Percentiles rank a stretch among this genome's conserved stretches.
These are phyloP conservation scores for Hypoxylon fuscum DNA, from an alignment of 495 filamentous ascomycete genomes.

Conservation along the genomic window DNA sequence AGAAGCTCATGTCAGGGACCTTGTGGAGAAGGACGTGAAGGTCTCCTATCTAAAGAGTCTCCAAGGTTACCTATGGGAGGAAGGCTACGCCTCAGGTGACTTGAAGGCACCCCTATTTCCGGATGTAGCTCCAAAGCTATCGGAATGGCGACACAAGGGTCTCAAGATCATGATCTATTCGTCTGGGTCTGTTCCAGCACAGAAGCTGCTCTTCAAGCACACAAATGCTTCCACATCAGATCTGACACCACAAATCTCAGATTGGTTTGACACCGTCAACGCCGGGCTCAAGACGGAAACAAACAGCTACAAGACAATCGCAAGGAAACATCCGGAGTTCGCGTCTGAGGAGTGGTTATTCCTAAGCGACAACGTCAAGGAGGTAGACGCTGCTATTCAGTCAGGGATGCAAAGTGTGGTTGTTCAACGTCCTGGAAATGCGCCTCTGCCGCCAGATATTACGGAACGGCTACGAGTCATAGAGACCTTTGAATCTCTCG, in stretches of 20 bases:
- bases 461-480: conserved; percentile 53
- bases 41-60: conserved; percentile 73
- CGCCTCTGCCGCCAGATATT: conserved; percentile 58
- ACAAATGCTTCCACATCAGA: conserved; percentile 67
- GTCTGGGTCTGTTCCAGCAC: conserved; percentile 73
- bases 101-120: conserved; percentile 72
- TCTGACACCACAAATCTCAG: conserved; percentile 61
- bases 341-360: conserved; percentile 65
- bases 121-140: conserved; percentile 68
- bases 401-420: conserved; percentile 70
- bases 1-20: conserved; percentile 66
- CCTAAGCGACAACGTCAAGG: conserved; percentile 74
- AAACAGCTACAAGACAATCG: conserved; percentile 69
- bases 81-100: conserved; percentile 68
- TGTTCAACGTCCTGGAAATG: conserved; percentile 71
- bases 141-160: conserved; percentile 57
- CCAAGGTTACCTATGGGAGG: conserved; percentile 76
- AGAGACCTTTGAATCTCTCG: conserved; percentile 55
- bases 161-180: conserved; percentile 73
- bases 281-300: conserved; percentile 72
- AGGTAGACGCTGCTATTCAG: conserved; percentile 70
- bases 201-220: conserved; percentile 74
- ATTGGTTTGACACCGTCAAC: conserved; percentile 77
- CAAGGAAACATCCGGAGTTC: conserved; percentile 50
- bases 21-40: conserved; percentile 73